These are phyloP conservation scores for Paxillus ammoniavirescens DNA, from an alignment of 768 basidiomycete species.

Conservation along the genomic window DNA sequence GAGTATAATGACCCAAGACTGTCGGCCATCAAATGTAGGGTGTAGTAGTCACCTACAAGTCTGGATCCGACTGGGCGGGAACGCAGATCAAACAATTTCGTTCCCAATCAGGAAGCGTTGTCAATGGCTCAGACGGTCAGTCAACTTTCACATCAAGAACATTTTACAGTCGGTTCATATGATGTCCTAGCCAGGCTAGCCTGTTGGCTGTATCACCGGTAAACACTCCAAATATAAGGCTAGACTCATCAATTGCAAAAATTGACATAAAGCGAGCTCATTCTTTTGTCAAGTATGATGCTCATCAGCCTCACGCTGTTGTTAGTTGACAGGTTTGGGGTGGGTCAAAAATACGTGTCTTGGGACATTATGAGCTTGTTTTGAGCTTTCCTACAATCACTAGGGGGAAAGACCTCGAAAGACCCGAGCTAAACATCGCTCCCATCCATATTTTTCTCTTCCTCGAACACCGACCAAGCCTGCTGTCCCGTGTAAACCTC, in stretches of 20 bases:
- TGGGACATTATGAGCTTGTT: background rate
- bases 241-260: slow-evolving; percentile 6
- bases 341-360: slow-evolving; percentile 13
- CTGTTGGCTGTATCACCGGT: background rate
- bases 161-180: background rate
- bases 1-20: background rate
- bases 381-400: too few relatives aligned
- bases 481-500: background rate
- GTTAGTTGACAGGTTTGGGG: slow-evolving; percentile 34
- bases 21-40: slow-evolving; percentile 13
- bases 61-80: slow-evolving; percentile 11
- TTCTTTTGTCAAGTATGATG: background rate
- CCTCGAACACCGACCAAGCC: slow-evolving; percentile 4
- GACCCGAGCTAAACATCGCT: background rate
- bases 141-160: background rate
- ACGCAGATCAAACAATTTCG: slow-evolving; percentile 18
- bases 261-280: slow-evolving; percentile 28
- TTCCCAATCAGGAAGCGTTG: slow-evolving; percentile 3
- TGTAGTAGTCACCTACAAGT: slow-evolving; percentile 8
- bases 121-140: background rate
- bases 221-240: slow-evolving; percentile 6
- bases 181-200: too few relatives aligned
- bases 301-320: slow-evolving; percentile 20
- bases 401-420: too few relatives aligned
- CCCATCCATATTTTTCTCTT: too few relatives aligned